Percentiles rank a stretch among this genome's conserved stretches.
Conservation (phyloP, 2,329 filamentous ascomycete species). For the Xylariales sp. region DNA sequence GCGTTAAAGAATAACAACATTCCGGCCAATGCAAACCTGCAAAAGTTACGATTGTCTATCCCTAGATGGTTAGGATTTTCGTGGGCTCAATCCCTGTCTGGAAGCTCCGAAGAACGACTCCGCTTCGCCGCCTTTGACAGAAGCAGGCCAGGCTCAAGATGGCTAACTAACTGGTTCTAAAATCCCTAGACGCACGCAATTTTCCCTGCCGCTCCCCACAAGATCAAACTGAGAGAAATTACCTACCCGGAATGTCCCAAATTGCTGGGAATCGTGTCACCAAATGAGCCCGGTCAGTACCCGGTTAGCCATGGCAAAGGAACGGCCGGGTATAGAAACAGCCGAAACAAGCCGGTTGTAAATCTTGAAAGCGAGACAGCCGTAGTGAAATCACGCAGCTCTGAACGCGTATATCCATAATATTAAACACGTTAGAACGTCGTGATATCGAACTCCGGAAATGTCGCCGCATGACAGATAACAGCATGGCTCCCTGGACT, state of each 20-base stretch:
- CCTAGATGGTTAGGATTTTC: conserved; percentile 28
- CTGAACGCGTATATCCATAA: background rate
- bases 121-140: conserved; percentile 38
- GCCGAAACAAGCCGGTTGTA: conserved; percentile 14
- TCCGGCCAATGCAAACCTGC: conserved; percentile 4
- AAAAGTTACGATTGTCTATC: conserved; percentile 14
- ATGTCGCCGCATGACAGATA: conserved; percentile 25
- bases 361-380: conserved; percentile 8
- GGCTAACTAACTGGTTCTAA: conserved; percentile 31
- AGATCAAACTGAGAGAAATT: conserved; percentile 33
- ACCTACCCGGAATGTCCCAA: conserved; percentile 35
- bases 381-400: conserved; percentile 5
- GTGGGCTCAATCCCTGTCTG: conserved; percentile 25
- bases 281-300: conserved; percentile 17
- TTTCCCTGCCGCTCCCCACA: conserved; percentile 46
- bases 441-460: conserved; percentile 12
- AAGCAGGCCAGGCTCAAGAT: conserved; percentile 36
- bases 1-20: conserved; percentile 16
- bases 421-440: conserved; percentile 3
- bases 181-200: conserved; percentile 45
- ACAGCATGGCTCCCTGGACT: conserved; percentile 32
- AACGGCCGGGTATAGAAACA: conserved; percentile 5
- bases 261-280: conserved; percentile 44
- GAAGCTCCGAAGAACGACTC: conserved; percentile 30
- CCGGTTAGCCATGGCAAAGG: conserved; percentile 16